phyloP scores from a whole-genome alignment of 2,329 filamentous ascomycete genomes.

The Akanthomyces dipterigenus region DNA sequence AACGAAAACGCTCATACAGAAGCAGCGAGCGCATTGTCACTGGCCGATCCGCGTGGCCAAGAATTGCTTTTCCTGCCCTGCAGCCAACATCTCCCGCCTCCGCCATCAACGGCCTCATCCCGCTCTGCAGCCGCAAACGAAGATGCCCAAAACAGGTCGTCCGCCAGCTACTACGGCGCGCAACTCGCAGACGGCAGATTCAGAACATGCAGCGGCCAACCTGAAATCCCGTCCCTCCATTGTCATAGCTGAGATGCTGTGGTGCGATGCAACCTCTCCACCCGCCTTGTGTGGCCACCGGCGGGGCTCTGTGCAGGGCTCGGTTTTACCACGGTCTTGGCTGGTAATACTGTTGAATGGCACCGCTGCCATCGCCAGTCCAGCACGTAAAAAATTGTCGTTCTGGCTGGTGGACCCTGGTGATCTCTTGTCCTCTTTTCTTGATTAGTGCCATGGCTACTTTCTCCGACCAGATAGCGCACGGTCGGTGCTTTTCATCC shows the following conservation, averaged over 20 bases:
- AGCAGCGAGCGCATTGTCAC: conserved; percentile 4
- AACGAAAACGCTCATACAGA: conserved; percentile 2
- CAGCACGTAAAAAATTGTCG: neutral
- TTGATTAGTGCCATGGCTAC: neutral
- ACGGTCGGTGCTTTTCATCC: neutral
- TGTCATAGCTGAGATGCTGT: neutral
- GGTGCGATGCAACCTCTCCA: neutral
- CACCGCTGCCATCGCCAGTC: neutral
- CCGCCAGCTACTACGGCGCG: neutral
- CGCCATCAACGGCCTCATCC: neutral
- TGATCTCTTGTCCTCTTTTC: neutral
- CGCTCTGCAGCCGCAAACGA: neutral
- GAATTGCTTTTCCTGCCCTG: neutral
- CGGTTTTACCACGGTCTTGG: neutral
- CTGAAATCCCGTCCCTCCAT: neutral
- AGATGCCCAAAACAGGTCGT: neutral
- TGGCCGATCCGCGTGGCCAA: neutral
- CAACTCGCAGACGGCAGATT: neutral
- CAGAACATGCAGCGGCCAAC: neutral
- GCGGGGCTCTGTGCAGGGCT: neutral
- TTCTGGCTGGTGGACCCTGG: neutral
- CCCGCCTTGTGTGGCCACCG: neutral
- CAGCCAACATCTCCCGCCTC: neutral
- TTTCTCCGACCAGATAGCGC: conserved; percentile 6
- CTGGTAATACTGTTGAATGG: neutral